These are phyloP conservation scores for Ogataea haglerorum DNA, from an alignment of 805 yeast genomes.

Conservation along the genomic window DNA sequence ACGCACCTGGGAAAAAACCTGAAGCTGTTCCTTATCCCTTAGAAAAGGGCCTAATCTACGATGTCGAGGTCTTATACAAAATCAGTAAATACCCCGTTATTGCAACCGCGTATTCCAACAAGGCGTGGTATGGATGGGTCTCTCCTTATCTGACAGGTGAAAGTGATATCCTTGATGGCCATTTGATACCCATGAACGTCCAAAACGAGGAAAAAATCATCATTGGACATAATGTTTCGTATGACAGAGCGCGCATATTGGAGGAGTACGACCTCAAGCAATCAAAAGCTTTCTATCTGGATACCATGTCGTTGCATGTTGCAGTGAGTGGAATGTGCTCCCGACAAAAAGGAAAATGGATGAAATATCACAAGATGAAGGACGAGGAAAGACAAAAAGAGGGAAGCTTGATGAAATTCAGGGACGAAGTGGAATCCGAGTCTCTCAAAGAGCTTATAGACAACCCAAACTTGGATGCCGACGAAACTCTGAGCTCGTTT, in stretches of 20 bases:
- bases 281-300: constrained; percentile 76
- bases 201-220: constrained; percentile 50
- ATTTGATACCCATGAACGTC: constrained; percentile 74
- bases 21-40: constrained; percentile 60
- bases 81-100: constrained; percentile 69
- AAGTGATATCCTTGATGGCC: constrained; percentile 44
- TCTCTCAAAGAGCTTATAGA: constrained; percentile 29
- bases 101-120: constrained; percentile 72
- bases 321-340: constrained; percentile 92
- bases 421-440: constrained; percentile 22
- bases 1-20: constrained; percentile 54
- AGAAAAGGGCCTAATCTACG: constrained; percentile 76
- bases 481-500: constrained; percentile 26
- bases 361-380: constrained; percentile 49
- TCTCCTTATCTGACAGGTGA: constrained; percentile 75
- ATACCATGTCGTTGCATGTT: constrained; percentile 89
- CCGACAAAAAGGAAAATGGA: constrained; percentile 79
- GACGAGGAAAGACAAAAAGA: constrained; percentile 18
- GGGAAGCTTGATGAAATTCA: constrained; percentile 16
- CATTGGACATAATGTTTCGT: constrained; percentile 88
- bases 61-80: constrained; percentile 83
- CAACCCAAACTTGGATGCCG: constrained; percentile 31
- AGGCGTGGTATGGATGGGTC: constrained; percentile 94
- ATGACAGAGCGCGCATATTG: constrained; percentile 78
- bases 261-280: constrained; percentile 76